Base-by-base conservation (phyloP, 345 rosid genomes). In the Durio zibethinus region DNA sequence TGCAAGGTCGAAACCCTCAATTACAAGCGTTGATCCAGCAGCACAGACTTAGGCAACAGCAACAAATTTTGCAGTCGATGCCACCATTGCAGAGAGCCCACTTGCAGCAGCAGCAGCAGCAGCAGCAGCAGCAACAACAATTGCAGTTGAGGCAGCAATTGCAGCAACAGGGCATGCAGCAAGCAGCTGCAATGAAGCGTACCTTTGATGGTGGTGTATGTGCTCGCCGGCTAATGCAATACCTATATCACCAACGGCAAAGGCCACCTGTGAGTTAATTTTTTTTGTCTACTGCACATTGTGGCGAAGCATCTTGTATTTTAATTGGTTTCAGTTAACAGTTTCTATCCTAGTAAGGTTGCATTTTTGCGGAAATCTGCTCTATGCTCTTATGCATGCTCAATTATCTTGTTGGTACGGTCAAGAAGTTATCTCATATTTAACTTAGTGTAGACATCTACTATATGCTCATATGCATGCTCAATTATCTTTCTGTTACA, bases 141-240 rank as follows among this genome's bases (percentile, higher is more conserved):
- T 82, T 88, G 83, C 97, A 89, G 77, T 77, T 90, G 83, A 87
- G 92, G 81, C 97, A 88, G 82, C 98, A 90, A 73, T 66, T 88
- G 83, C 97, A 93, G 60, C 97, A 93, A 38, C 97, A 92, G 83
- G 86, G 90, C 76, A 85, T 93, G 84, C 98, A 91, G 73, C 84
- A 89, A 72, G 83, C 73, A 77, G 66, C 81, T 82, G 78, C 76
- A 38, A 23, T 85, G 73, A 86, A 93, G 86, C 90, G 90, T 68
- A 87, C 89, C 57, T 88, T 81, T 78, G 96, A 93, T 70, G 84
- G 87, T 77, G 97, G 94, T 68, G 92, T 96, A 29, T 96, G 99
- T 78, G 93, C 97, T 62, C 97, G 99, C 33, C 88, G 99, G 71
- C 75, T 96, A 79, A 96, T 93, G 99, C 99, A 96, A 81, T 96